Conservation (phyloP, 164 flowering plant genomes). For the Paratinospora sagittata region DNA sequence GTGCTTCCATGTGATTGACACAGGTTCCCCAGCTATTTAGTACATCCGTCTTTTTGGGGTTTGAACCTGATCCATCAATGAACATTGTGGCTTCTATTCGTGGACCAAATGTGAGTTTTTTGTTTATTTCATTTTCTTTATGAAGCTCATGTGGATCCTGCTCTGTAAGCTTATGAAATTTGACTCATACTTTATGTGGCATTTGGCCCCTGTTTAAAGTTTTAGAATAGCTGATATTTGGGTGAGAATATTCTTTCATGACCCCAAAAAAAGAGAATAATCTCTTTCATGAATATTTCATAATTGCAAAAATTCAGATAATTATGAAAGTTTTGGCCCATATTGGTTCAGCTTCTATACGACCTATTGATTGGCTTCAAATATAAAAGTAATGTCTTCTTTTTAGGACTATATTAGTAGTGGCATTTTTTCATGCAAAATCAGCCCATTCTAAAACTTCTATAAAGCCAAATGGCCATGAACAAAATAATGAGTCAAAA, state of each 20-base stretch:
- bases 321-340: no score
- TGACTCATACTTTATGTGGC: no score
- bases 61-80: slow-evolving; percentile 68
- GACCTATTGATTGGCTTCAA: not conserved
- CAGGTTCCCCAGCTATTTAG: slow-evolving; percentile 45
- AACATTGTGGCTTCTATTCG: slow-evolving; percentile 79
- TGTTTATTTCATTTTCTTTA: not conserved
- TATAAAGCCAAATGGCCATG: not conserved
- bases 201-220: no score
- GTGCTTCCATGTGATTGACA: slow-evolving; percentile 14
- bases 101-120: slow-evolving; percentile 88
- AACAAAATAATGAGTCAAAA: not conserved
- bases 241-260: no score
- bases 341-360: not conserved
- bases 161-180: no score
- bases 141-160: not conserved
- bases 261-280: no score
- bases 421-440: not conserved
- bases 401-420: not conserved
- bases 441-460: not conserved
- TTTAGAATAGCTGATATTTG: no score
- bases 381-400: not conserved
- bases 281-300: no score
- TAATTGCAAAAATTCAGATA: no score
- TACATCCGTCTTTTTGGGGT: slow-evolving; percentile 72